Evolutionary conservation across 2,329 filamentous ascomycete genomes (phyloP).

Genomic region (Triangularia verruculosa): DNA sequence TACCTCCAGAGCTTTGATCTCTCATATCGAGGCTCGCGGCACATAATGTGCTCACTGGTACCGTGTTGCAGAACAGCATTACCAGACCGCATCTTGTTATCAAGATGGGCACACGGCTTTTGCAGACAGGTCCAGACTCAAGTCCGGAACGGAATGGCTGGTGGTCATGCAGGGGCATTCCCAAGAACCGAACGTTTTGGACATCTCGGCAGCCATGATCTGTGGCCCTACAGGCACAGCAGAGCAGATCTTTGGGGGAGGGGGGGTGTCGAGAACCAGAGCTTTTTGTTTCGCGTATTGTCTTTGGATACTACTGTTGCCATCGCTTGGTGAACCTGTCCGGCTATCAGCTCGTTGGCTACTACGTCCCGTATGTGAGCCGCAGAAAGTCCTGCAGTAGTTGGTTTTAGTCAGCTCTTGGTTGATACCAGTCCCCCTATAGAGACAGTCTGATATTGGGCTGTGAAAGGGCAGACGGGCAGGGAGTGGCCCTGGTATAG

Average conservation of each 20-base stretch:
- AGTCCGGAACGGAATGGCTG: conserved; percentile 4
- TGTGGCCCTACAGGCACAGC: conserved; percentile 12
- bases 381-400: neutral
- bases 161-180: conserved; percentile 13
- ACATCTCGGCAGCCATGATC: conserved; percentile 16
- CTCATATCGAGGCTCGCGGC: neutral
- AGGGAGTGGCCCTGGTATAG: conserved; percentile 7
- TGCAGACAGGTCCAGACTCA: neutral
- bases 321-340: conserved; percentile 17
- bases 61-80: neutral
- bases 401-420: neutral
- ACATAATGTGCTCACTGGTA: neutral
- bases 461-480: neutral
- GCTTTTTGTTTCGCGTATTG: conserved; percentile 17
- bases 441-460: neutral
- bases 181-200: conserved; percentile 16
- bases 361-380: neutral
- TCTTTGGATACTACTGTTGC: conserved; percentile 22
- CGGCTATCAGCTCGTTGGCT: neutral
- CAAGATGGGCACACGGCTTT: neutral
- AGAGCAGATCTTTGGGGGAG: neutral
- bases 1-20: neutral
- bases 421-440: neutral
- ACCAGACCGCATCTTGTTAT: neutral
- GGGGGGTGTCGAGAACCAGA: neutral